Conservation (phyloP, 352 stramenopile genomes). For the Elongisporangium prolatum region DNA sequence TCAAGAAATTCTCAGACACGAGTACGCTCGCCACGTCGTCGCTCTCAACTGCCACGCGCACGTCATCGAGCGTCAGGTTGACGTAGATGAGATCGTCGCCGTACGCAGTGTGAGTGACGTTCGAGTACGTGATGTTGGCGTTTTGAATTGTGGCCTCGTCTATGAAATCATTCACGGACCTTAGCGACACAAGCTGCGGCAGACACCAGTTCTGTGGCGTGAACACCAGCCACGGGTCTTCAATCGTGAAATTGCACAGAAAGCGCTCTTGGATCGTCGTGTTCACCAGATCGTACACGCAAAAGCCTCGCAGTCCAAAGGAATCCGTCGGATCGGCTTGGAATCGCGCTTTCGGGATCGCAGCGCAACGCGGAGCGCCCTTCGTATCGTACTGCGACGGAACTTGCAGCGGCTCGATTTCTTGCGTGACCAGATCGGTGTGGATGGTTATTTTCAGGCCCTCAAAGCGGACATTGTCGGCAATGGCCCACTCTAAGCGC, state of each 20-base stretch:
- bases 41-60: slow-evolving; percentile 50
- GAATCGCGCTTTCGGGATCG: slow-evolving; percentile 48
- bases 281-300: slow-evolving; percentile 62
- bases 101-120: slow-evolving; percentile 54
- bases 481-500: slow-evolving; percentile 66
- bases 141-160: slow-evolving; percentile 42
- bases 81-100: slow-evolving; percentile 69
- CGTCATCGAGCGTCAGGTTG: slow-evolving; percentile 21
- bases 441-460: slow-evolving; percentile 62
- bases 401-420: slow-evolving; percentile 52
- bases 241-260: slow-evolving; percentile 71
- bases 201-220: slow-evolving; percentile 64
- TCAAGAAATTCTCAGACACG: slow-evolving; percentile 46
- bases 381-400: slow-evolving; percentile 40
- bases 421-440: slow-evolving; percentile 51
- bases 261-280: slow-evolving; percentile 63
- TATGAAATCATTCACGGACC: slow-evolving; percentile 51
- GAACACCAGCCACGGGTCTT: slow-evolving; percentile 73
- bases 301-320: slow-evolving; percentile 46
- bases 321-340: slow-evolving; percentile 34
- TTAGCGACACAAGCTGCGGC: slow-evolving; percentile 42
- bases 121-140: slow-evolving; percentile 49
- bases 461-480: slow-evolving; percentile 68
- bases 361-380: slow-evolving; percentile 37
- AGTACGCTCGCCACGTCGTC: slow-evolving; percentile 56